Conservation (phyloP, 2,329 filamentous ascomycete species). For the Camptophora hylomeconis region DNA sequence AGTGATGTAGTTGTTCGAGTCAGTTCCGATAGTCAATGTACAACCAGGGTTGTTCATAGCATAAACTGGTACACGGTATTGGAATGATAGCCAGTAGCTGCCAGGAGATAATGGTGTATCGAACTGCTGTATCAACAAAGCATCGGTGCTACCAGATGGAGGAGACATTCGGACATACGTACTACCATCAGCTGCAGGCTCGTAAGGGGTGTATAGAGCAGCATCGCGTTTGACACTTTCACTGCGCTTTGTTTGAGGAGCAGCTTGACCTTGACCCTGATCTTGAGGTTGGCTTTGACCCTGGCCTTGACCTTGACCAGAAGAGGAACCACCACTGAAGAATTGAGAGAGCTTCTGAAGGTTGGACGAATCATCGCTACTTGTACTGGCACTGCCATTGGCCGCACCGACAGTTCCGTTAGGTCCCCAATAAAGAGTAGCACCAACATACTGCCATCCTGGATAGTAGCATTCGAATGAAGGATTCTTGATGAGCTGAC, state of each 20-base stretch:
- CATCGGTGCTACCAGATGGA: background rate
- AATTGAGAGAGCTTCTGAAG: no score
- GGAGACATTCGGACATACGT: slow-evolving; percentile 4
- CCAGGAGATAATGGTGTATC: slow-evolving; percentile 1
- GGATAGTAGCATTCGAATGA: slow-evolving; percentile 4
- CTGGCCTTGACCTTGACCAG: no score
- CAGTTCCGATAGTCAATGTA: slow-evolving; percentile 1
- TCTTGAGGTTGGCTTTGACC: background rate
- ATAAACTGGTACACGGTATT: slow-evolving; percentile 4
- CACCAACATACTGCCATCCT: slow-evolving; percentile 2
- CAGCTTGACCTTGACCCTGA: background rate
- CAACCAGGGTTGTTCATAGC: slow-evolving; percentile 4
- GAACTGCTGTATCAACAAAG: slow-evolving; percentile 1
- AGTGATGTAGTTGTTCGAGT: no score
- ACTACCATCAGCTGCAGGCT: slow-evolving; percentile 4
- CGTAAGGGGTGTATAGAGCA: slow-evolving; percentile 1
- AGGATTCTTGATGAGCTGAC: slow-evolving; percentile 5
- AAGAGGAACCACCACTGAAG: no score
- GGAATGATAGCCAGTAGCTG: slow-evolving; percentile 3
- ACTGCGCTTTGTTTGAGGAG: no score
- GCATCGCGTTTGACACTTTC: no score
- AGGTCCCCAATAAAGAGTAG: slow-evolving; percentile 3
- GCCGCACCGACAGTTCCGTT: background rate
- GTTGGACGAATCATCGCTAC: no score
- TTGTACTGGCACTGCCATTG: background rate